Evolutionary conservation across 768 basidiomycete species (phyloP).

Genomic region (Amanita polypyramis): DNA sequence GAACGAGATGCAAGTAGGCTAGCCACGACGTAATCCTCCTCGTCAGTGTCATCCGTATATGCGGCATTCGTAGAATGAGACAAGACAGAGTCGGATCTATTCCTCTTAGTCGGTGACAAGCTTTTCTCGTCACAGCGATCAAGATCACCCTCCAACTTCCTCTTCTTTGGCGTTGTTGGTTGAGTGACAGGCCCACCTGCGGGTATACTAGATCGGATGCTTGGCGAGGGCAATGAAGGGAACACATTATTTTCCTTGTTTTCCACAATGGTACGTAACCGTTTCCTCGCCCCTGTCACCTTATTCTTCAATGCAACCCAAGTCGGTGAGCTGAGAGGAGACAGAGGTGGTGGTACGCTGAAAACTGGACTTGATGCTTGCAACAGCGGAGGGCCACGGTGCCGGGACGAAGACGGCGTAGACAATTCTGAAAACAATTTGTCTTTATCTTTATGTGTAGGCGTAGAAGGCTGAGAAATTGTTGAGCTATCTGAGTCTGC

Average conservation of each 20-base stretch:
- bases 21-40: background rate
- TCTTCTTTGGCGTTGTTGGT: conserved; percentile 28
- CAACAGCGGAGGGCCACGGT: background rate
- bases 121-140: conserved; percentile 11
- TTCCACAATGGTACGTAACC: conserved; percentile 7
- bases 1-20: background rate
- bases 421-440: background rate
- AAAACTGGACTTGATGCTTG: background rate
- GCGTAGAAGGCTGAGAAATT: conserved; percentile 24
- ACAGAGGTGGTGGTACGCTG: conserved; percentile 7
- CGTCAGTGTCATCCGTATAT: conserved; percentile 2
- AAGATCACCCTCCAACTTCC: conserved; percentile 24
- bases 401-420: conserved; percentile 11
- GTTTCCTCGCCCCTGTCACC: background rate
- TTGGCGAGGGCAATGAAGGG: conserved; percentile 7
- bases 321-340: conserved; percentile 10
- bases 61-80: conserved; percentile 7
- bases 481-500: background rate
- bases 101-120: conserved; percentile 15
- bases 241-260: conserved; percentile 55
- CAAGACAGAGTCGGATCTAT: conserved; percentile 10
- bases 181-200: background rate
- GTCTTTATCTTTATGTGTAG: background rate
- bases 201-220: background rate
- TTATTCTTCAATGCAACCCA: background rate